Evolutionary conservation across 2,329 filamentous ascomycete genomes (phyloP).

Genomic region (Monosporascus sp.): DNA sequence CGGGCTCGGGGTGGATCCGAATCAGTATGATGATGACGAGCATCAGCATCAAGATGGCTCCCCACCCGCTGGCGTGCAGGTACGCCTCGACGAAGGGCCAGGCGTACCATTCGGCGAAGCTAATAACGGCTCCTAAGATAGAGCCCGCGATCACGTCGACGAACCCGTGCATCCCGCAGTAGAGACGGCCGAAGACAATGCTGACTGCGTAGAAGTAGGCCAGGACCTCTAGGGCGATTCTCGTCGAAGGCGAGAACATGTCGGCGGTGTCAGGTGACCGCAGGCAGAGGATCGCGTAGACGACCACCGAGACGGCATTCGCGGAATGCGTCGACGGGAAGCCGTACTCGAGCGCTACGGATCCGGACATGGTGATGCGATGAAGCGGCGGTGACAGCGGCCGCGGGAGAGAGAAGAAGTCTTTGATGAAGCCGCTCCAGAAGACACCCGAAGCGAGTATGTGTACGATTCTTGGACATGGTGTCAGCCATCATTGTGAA

Average conservation of each 20-base stretch:
- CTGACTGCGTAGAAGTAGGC: slow-evolving; percentile 83
- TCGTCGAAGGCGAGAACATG: slow-evolving; percentile 49
- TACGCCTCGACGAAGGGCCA: slow-evolving; percentile 62
- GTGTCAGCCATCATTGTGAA: neutral
- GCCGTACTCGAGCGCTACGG: slow-evolving; percentile 89
- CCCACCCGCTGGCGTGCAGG: slow-evolving; percentile 59
- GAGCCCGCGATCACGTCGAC: slow-evolving; percentile 83
- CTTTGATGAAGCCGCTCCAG: slow-evolving; percentile 89
- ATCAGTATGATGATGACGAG: slow-evolving; percentile 70
- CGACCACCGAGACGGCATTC: slow-evolving; percentile 89
- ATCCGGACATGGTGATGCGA: slow-evolving; percentile 96
- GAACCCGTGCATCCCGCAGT: slow-evolving; percentile 99
- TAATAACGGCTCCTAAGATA: slow-evolving; percentile 64
- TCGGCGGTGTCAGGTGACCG: slow-evolving; percentile 55
- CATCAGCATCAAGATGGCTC: slow-evolving; percentile 59
- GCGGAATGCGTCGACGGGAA: slow-evolving; percentile 97
- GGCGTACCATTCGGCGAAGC: slow-evolving; percentile 54
- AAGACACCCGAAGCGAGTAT: slow-evolving; percentile 76
- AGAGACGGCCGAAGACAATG: slow-evolving; percentile 85
- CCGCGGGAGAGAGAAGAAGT: slow-evolving; percentile 85
- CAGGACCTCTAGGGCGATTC: slow-evolving; percentile 58
- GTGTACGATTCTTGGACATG: slow-evolving; percentile 56
- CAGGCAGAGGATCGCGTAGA: slow-evolving; percentile 73
- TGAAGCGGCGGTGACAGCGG: slow-evolving; percentile 88
- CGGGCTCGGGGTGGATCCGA: slow-evolving; percentile 88